Evolutionary conservation across 805 yeast genomes (phyloP), one percentile per base, ranked within the genome.

Genomic region (Candida fluviatilis): DNA sequence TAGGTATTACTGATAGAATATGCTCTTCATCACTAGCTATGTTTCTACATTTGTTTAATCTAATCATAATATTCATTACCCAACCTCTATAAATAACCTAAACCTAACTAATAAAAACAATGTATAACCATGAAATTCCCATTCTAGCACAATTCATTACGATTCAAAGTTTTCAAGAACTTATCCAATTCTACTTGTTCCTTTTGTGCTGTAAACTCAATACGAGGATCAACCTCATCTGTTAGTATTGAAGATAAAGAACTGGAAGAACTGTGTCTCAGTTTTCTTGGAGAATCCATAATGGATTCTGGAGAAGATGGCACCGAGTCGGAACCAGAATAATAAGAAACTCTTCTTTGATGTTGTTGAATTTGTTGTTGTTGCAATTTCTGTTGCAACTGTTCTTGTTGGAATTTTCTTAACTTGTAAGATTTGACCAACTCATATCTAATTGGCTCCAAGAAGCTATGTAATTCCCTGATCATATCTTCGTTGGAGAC

Each of bases 401-500:
- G 37, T 11, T 29, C 15, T 32, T 47, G 44, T 43, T 61, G 63
- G 49, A 46, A 61, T 37, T 47, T 51, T 38, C 57, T 58, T 62
- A 66, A 52, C 58, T 60, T 62, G 43, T 54, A 50, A 12, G 61
- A 40, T 42, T 53, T 54, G 48, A 63, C 45, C 47, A 69, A 49
- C 38, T 61, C 66, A 35, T 55, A 57, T 49, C 65, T 73, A 57
- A 77, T 75, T 25, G 82, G 82, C 21, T 66, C 71, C 46, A 77
- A 62, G 66, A 76, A 74, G 41, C 64, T 57, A 41, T 54, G 58
- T 55, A 76, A 65, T 29, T 59, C 64, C 19, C 42, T 45, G 31
- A 58, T 48, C 57, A 76, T 64, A 40, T 77, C 80, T 18, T 57
- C 58, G 47, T 62, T 69, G 36, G 60, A 53, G 29, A 76, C 71